phyloP scores from a whole-genome alignment of 805 yeast species.

The Candida dajiaensis region DNA sequence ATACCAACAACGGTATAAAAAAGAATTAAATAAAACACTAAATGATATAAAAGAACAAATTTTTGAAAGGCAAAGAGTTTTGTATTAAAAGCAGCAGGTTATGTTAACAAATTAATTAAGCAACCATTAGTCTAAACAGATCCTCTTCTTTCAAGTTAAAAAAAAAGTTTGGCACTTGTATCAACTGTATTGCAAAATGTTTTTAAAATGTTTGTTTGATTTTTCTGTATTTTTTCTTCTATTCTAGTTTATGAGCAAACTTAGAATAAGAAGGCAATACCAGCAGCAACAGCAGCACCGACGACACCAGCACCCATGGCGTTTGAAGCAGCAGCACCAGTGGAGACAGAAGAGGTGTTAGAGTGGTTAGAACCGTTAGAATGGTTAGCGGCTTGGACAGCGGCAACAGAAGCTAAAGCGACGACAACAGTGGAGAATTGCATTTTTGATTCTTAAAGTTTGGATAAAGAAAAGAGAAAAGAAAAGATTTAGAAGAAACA shows the following conservation, averaged over 20 bases:
- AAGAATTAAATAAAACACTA: neutral
- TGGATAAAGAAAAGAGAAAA: slow-evolving; percentile 2
- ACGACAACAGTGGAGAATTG: slow-evolving; percentile 66
- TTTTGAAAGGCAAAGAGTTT: neutral
- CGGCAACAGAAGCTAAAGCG: slow-evolving; percentile 65
- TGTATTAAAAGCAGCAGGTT: neutral
- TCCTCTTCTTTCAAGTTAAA: neutral
- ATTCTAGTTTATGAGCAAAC: slow-evolving; percentile 4
- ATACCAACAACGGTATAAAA: neutral
- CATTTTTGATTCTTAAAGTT: slow-evolving; percentile 34
- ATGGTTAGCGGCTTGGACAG: slow-evolving; percentile 54
- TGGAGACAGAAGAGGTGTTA: slow-evolving; percentile 39
- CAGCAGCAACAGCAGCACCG: slow-evolving; percentile 85
- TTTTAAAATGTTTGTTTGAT: neutral
- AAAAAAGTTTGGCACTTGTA: neutral
- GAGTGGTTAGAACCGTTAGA: slow-evolving; percentile 36
- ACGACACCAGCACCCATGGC: slow-evolving; percentile 66
- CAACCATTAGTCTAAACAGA: neutral
- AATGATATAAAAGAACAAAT: neutral
- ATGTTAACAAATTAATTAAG: too few relatives aligned
- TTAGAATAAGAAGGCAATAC: slow-evolving; percentile 51
- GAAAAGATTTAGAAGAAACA: neutral
- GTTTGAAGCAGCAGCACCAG: slow-evolving; percentile 45
- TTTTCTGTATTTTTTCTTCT: neutral
- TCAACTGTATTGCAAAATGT: neutral